Percentiles rank a stretch among this genome's conserved stretches.
Conservation (phyloP, 2,329 filamentous ascomycete species). For the Byssoonygena ceratinophila region DNA sequence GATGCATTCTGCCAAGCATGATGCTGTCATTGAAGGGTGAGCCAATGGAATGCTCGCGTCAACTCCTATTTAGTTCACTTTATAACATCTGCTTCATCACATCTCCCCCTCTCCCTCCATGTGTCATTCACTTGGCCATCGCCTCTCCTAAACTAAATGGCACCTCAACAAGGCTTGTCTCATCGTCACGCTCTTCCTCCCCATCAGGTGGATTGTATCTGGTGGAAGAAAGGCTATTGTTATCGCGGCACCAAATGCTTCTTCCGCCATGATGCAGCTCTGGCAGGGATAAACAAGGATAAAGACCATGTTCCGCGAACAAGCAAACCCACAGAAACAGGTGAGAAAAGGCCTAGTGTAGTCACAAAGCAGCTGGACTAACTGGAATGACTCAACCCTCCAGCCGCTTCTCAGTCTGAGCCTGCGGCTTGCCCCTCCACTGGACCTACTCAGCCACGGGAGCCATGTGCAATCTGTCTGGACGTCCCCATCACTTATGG, state of each 20-base stretch:
- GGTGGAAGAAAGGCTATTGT: constrained; percentile 23
- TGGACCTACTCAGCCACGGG: not conserved
- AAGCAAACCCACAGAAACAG: not conserved
- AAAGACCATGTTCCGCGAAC: not conserved
- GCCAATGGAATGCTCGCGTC: not conserved
- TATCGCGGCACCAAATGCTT: constrained; percentile 19
- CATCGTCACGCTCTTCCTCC: constrained; percentile 5
- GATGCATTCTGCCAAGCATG: not conserved
- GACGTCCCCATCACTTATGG: constrained; percentile 23
- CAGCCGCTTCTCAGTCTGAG: not conserved
- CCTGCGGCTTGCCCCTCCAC: not conserved
- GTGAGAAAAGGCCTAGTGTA: not conserved
- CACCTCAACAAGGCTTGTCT: not conserved
- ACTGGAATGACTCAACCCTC: not conserved
- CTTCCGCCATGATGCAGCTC: constrained; percentile 20
- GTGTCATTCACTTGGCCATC: not conserved
- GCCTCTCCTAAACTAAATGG: not conserved
- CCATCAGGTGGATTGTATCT: constrained; percentile 20
- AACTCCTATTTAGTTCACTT: not conserved
- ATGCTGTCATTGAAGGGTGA: not conserved
- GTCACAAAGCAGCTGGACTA: not conserved
- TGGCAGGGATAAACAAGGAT: constrained; percentile 16
- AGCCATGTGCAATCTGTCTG: constrained; percentile 23
- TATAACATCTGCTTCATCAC: not conserved
- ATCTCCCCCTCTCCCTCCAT: not conserved